Evolutionary conservation across 352 stramenopile species (phyloP), one percentile per base, ranked within the genome.

Genomic region (Globisporangium nagaii): DNA sequence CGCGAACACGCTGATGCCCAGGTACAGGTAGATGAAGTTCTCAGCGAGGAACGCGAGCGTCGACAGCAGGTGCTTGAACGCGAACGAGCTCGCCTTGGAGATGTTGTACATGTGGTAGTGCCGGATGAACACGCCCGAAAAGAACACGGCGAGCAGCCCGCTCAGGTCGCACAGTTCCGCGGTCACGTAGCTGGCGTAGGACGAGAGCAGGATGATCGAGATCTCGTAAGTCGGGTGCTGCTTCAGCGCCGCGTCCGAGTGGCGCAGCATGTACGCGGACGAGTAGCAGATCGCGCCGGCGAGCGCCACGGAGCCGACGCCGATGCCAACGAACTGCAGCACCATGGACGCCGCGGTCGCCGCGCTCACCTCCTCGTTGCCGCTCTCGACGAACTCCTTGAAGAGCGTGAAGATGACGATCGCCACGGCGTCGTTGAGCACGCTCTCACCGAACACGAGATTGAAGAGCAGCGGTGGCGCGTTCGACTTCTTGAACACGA

Each of bases 121-220:
- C 7, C 70, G 70, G 24, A 79, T 79, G 31, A 80, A 71, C 17
- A 79, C 65, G 28, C 71, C 88, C 20, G 71, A 87, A 53, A 96
- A 93, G 27, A 96, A 75, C 37, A 95, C 88, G 2, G 81, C 84
- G 17, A 96, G 81, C 53, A 96, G 89, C 17, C 88, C 86, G 39
- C 68, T 82, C 12, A 84, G 56, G 24, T 71, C 44, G 31, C 59
- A 71, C 6, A 70, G 28, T 28, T 80, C 63, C 15, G 47, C 65
- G 0, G 71, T 58, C 34, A 86, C 47, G 47, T 78, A 75, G 47
- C 63, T 75, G 15, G 63, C 66, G 53, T 79, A 79, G 12, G 67
- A 53, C 1, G 65, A 77, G 9, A 79, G 53, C 30, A 79, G 31
- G 20, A 79, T 59, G 45, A 87, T 86, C 25, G 76, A 86, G 28